Conservation (phyloP, 2,329 filamentous ascomycete genomes). For the Colletotrichum graminicola region DNA sequence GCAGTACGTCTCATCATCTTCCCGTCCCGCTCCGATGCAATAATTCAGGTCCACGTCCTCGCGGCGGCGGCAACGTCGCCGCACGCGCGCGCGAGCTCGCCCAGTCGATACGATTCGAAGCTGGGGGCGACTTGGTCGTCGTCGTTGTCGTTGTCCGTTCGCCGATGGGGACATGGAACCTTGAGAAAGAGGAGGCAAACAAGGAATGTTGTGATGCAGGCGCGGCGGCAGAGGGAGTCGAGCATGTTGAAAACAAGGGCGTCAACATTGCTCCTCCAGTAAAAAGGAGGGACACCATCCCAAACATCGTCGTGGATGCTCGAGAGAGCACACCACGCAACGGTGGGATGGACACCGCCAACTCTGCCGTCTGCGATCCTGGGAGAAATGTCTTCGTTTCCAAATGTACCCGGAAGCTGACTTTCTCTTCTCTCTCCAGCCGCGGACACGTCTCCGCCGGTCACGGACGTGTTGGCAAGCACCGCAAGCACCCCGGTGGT, state of each 20-base stretch:
- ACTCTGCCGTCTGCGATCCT: slow-evolving; percentile 24
- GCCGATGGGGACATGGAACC: slow-evolving; percentile 2
- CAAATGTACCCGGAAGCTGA: slow-evolving; percentile 35
- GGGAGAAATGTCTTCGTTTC: slow-evolving; percentile 27
- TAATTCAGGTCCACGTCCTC: slow-evolving; percentile 35
- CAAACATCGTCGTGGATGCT: neutral
- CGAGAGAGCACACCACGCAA: neutral
- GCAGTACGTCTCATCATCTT: slow-evolving; percentile 69
- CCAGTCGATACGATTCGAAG: slow-evolving; percentile 10
- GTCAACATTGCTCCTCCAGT: slow-evolving; percentile 21
- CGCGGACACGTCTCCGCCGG: slow-evolving; percentile 98
- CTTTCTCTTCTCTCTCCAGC: slow-evolving; percentile 60
- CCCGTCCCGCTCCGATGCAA: slow-evolving; percentile 17
- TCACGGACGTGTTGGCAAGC: slow-evolving; percentile 98
- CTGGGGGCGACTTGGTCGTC: slow-evolving; percentile 39
- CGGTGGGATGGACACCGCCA: neutral
- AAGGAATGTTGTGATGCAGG: slow-evolving; percentile 17
- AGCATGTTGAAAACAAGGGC: slow-evolving; percentile 30
- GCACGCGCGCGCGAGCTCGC: neutral
- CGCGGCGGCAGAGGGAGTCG: slow-evolving; percentile 2
- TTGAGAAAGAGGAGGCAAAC: slow-evolving; percentile 9
- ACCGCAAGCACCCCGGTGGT: slow-evolving; percentile 90
- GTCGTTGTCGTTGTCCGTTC: slow-evolving; percentile 29
- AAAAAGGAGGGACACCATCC: slow-evolving; percentile 12
- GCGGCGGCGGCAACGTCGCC: neutral